Evolutionary conservation across 23 red algal species (phyloP), one percentile per base, ranked within the genome.

Genomic region (Agarophyton chilense): DNA sequence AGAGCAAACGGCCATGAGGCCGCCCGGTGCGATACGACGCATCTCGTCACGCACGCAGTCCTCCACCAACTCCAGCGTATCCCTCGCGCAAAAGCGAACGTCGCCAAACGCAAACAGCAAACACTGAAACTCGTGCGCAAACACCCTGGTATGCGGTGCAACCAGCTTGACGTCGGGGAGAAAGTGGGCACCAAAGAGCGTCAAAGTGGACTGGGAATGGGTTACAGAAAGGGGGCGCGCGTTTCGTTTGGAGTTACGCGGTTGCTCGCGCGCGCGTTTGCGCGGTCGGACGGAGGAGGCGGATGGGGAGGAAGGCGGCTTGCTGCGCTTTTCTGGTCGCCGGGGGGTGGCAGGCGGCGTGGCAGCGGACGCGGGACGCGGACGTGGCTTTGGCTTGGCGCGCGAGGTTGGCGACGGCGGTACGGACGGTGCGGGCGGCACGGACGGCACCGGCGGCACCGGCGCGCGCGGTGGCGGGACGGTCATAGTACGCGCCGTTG

Each of bases 31-130:
- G 14, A 70, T 14, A 40, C 64, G 64, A 70, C 64, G 64, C 16
- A 70, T 18, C 64, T 70, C 64, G 10, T 36, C 38, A 2, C 64
- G 64, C 14, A 70, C 64, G 34, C 34, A 36, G 19, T 70, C 64
- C 38, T 70, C 64, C 64, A 70, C 64, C 34, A 70, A 70, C 18
- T 70, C 64, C 8, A 70, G 64, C 34, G 64, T 70, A 42, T 70
- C 64, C 64, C 64, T 36, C 11, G 64, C 64, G 34, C 64, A 70
- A 18, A 41, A 70, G 64, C 64, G 64, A 21, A 42, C 64, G 40
- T 70, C 64, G 40, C 64, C 64, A 70, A 70, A 70, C 32, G 64
- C n/a, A 42, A 70, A 70, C 32, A 70, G n/a, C 64, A 70, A 33
- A 14, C 38, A 36, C 34, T 70, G 64, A 22, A 70, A 70, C 64